Conservation (phyloP, 257 asterid genomes). For the Solanum lignicaule region DNA sequence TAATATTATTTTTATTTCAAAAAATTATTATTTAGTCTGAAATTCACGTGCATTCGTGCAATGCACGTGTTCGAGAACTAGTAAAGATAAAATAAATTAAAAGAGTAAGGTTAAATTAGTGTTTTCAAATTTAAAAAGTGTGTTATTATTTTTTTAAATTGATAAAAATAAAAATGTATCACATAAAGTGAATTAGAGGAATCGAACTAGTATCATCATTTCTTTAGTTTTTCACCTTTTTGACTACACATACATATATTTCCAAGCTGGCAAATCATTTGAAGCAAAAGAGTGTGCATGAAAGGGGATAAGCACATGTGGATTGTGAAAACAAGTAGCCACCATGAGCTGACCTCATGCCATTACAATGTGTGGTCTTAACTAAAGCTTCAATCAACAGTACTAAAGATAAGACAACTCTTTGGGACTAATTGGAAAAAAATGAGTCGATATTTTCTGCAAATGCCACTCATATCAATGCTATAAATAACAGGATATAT, state of each 20-base stretch:
- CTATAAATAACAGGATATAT: background rate
- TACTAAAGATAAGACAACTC: background rate
- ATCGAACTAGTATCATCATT: background rate
- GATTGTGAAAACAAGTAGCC: background rate
- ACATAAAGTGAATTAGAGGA: background rate
- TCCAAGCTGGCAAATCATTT: constrained; percentile 3
- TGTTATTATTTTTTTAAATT: no score
- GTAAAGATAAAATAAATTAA: no score
- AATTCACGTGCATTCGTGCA: background rate
- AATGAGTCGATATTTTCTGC: background rate
- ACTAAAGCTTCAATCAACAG: background rate
- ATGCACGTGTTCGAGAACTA: background rate
- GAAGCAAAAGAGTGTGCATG: constrained; percentile 3
- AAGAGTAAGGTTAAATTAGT: no score
- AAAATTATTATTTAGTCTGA: no score
- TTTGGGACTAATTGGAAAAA: no score
- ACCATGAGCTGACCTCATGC: constrained; percentile 13
- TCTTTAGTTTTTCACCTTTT: background rate
- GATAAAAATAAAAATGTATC: background rate
- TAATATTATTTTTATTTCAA: no score
- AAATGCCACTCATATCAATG: background rate
- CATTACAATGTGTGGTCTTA: background rate
- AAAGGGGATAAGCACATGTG: constrained; percentile 8
- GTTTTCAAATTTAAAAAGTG: background rate
- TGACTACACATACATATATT: background rate